Evolutionary conservation across 2,329 filamentous ascomycete species (phyloP).

Genomic region (Fusarium subtropicale): DNA sequence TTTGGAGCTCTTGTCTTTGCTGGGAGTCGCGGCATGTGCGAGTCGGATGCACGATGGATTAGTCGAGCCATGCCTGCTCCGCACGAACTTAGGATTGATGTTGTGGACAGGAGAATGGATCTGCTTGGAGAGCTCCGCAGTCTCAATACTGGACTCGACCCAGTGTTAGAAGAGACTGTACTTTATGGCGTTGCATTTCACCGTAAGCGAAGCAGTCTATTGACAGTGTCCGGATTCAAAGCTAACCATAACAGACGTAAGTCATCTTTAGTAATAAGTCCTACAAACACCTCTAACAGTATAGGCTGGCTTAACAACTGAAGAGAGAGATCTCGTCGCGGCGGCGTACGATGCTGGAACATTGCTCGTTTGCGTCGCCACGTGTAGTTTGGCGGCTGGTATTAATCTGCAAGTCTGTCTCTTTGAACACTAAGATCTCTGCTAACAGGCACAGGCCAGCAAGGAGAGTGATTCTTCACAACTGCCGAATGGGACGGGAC

Average conservation of each 20-base stretch:
- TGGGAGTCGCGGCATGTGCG: conserved; percentile 74
- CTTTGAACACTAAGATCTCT: background rate
- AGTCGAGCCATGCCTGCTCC: conserved; percentile 71
- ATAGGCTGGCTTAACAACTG: conserved; percentile 75
- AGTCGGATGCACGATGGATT: conserved; percentile 75
- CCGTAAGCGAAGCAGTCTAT: conserved; percentile 55
- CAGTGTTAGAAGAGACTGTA: conserved; percentile 72
- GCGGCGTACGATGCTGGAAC: conserved; percentile 76
- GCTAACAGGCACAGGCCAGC: conserved; percentile 60
- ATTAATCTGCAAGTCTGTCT: conserved; percentile 70
- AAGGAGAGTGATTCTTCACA: conserved; percentile 79
- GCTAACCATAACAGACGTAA: conserved; percentile 52
- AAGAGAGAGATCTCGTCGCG: conserved; percentile 79
- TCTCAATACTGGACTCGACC: conserved; percentile 74
- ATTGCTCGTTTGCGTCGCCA: conserved; percentile 78
- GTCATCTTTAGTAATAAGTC: conserved; percentile 20
- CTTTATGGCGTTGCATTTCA: conserved; percentile 79
- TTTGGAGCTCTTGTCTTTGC: conserved; percentile 81
- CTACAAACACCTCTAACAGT: conserved; percentile 39
- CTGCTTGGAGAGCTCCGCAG: conserved; percentile 74
- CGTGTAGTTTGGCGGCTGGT: conserved; percentile 84
- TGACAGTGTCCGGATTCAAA: background rate
- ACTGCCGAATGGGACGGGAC: conserved; percentile 79
- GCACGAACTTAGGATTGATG: conserved; percentile 57
- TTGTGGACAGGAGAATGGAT: conserved; percentile 71